Evolutionary conservation across 345 rosid species (phyloP).

Genomic region (Viola odorata): DNA sequence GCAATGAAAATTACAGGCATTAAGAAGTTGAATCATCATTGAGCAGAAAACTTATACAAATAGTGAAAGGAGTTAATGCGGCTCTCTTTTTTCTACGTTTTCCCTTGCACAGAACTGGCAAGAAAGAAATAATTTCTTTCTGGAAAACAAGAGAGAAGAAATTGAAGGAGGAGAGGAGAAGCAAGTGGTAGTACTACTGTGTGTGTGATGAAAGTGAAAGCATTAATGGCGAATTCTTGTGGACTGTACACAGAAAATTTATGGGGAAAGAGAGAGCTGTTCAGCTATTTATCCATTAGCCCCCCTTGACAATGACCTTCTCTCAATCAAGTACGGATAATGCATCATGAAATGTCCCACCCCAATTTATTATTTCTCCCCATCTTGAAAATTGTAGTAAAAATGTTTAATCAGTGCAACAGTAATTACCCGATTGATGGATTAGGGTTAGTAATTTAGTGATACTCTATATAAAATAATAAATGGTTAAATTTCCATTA

Average conservation of each 20-base stretch:
- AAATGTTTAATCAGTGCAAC: too few species aligned
- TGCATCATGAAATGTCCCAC: slow-evolving; percentile 8
- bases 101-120: slow-evolving; percentile 8
- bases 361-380: background rate
- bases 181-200: slow-evolving; percentile 18
- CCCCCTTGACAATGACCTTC: slow-evolving; percentile 29
- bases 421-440: too few species aligned
- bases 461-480: too few species aligned
- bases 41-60: slow-evolving; percentile 19
- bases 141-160: too few species aligned
- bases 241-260: slow-evolving; percentile 16
- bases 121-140: background rate
- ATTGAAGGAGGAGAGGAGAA: slow-evolving; percentile 8
- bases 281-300: slow-evolving; percentile 15
- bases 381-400: background rate
- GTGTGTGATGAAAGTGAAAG: slow-evolving; percentile 30
- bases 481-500: too few species aligned
- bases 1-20: slow-evolving; percentile 11
- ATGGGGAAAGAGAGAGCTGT: slow-evolving; percentile 25
- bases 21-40: slow-evolving; percentile 18
- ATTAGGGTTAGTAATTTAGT: too few species aligned
- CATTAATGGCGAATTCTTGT: slow-evolving; percentile 49
- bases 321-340: slow-evolving; percentile 15
- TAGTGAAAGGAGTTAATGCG: slow-evolving; percentile 23
- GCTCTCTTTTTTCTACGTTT: slow-evolving; percentile 15